phyloP scores from a whole-genome alignment of 768 basidiomycete genomes.

The Boletellus ananas region DNA sequence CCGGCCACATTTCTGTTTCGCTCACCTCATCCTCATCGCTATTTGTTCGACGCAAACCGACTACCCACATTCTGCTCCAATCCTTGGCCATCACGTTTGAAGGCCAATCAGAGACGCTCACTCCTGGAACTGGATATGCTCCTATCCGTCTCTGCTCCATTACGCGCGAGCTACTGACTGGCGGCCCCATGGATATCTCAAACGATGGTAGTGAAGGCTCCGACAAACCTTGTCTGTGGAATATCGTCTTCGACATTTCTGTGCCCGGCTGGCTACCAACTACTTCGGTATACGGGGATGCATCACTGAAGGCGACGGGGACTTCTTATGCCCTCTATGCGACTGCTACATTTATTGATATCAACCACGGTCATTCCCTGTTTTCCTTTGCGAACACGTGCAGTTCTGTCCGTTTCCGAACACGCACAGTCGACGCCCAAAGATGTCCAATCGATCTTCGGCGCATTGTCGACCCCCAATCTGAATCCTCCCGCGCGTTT shows the following conservation, averaged over 20 bases:
- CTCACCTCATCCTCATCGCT: conserved; percentile 55
- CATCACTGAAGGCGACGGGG: conserved; percentile 43
- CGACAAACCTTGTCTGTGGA: conserved; percentile 58
- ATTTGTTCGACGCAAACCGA: conserved; percentile 47
- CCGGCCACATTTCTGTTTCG: conserved; percentile 71
- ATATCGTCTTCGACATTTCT: conserved; percentile 73
- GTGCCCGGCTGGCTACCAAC: conserved; percentile 91
- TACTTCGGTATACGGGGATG: conserved; percentile 46
- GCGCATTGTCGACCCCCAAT: conserved; percentile 49
- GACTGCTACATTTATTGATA: conserved; percentile 52
- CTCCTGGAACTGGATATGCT: conserved; percentile 62
- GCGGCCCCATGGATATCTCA: conserved; percentile 54
- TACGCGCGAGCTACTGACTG: conserved; percentile 52
- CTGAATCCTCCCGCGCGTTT: conserved; percentile 28
- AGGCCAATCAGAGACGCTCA: conserved; percentile 76
- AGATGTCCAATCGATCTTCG: conserved; percentile 44
- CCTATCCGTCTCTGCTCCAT: conserved; percentile 64
- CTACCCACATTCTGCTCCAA: conserved; percentile 54
- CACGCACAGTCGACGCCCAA: conserved; percentile 38
- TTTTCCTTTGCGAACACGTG: conserved; percentile 56
- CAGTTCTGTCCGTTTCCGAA: conserved; percentile 48
- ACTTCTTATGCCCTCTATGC: conserved; percentile 67
- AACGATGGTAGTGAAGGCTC: conserved; percentile 63
- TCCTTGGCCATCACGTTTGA: conserved; percentile 79
- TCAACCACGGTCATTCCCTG: conserved; percentile 39